A percentile compares a stretch with the other conserved stretches of the same genome.
Conservation (phyloP, 768 basidiomycete species). For the Mycena rosella region DNA sequence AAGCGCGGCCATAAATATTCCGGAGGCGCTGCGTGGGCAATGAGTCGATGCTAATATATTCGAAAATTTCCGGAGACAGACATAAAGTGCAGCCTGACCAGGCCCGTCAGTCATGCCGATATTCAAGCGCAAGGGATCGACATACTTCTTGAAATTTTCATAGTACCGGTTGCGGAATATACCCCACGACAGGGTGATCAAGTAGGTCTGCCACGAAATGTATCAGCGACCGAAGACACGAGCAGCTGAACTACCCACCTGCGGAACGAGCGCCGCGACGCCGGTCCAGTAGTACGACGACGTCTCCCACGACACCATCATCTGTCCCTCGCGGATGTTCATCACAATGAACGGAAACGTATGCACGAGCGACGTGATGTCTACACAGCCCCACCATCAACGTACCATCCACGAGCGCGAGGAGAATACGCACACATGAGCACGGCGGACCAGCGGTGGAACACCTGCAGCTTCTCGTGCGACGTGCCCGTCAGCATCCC, state of each 20-base stretch:
- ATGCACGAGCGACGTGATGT: slow-evolving; percentile 48
- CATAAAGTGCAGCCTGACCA: slow-evolving; percentile 38
- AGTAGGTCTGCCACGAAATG: slow-evolving; percentile 39
- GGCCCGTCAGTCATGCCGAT: too few relatives aligned
- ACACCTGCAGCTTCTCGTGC: slow-evolving; percentile 53
- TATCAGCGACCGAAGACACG: background rate
- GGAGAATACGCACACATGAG: slow-evolving; percentile 44
- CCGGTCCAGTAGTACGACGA: slow-evolving; percentile 47
- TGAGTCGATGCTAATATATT: too few relatives aligned
- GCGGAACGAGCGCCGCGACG: slow-evolving; percentile 48
- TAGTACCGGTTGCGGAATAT: slow-evolving; percentile 46
- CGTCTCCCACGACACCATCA: slow-evolving; percentile 33
- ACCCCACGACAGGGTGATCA: slow-evolving; percentile 46
- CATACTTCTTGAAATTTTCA: slow-evolving; percentile 49
- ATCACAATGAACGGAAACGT: slow-evolving; percentile 50
- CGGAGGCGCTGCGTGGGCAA: slow-evolving; percentile 37
- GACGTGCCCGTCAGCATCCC: slow-evolving; percentile 45
- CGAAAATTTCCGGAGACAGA: background rate
- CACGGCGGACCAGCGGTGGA: slow-evolving; percentile 49
- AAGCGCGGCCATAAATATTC: slow-evolving; percentile 47
- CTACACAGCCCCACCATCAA: slow-evolving; percentile 19
- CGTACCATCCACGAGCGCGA: background rate
- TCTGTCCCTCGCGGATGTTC: slow-evolving; percentile 37
- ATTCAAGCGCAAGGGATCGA: background rate
- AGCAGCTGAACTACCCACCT: too few relatives aligned